Percentiles rank a stretch among this genome's conserved stretches.
These are phyloP conservation scores for Silene vulgaris DNA, from an alignment of 179 eudicot species.

Conservation along the genomic window DNA sequence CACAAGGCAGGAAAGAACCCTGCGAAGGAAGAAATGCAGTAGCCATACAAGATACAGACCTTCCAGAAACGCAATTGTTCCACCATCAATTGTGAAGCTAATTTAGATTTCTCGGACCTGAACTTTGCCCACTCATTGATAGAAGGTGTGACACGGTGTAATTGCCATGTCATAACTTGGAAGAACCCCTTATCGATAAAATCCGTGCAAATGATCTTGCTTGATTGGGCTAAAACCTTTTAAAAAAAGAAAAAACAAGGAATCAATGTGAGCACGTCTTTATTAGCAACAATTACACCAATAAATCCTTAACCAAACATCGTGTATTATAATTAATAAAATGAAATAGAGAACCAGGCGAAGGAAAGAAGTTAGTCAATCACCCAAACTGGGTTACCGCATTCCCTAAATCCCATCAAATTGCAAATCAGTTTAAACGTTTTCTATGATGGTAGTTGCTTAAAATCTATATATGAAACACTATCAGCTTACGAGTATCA, in stretches of 20 bases:
- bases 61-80: conserved; percentile 58
- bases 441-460: not conserved
- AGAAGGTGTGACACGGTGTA: conserved; percentile 45
- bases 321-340: not conserved
- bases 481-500: too few relatives aligned
- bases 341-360: not conserved
- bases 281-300: not conserved
- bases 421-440: not conserved
- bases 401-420: not conserved
- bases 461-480: not conserved
- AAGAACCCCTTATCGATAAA: conserved; percentile 54
- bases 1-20: conserved; percentile 65
- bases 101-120: conserved; percentile 57
- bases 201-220: conserved; percentile 45
- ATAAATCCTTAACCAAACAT: not conserved
- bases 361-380: not conserved
- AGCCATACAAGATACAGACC: conserved; percentile 69
- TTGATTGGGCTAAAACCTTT: conserved; percentile 35
- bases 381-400: not conserved
- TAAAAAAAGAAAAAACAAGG: conserved; percentile 6
- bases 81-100: conserved; percentile 37
- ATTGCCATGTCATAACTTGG: conserved; percentile 61
- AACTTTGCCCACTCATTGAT: conserved; percentile 60
- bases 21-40: conserved; percentile 55
- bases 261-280: not conserved